Base-by-base conservation (phyloP, 2,329 filamentous ascomycete species). In the Diaporthe sp. region DNA sequence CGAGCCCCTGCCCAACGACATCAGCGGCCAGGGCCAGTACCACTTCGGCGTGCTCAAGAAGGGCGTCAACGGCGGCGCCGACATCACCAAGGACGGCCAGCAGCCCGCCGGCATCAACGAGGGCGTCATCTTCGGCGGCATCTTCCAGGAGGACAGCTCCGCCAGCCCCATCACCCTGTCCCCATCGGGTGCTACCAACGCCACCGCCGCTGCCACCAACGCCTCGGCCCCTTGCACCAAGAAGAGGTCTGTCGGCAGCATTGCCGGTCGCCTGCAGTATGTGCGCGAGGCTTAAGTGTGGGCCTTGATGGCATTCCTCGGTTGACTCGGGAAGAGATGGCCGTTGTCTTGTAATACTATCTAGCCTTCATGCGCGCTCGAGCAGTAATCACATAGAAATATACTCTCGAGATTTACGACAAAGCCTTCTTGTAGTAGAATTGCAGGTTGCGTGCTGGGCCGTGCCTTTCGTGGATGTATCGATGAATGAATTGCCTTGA, bases 11-110 rank as follows among this genome's bases (percentile, higher is more conserved):
- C 31, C 82, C 55, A 90, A 90, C 78, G 86, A 91, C 78, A 84
- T 91, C 73, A 85, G 86, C 55, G 91, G 91, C 7, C 86, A 88
- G 73, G 91, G 91, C 31, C 90, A 92, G 80, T 92, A 88, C 81
- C 91, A 93, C 80, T 88, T 92, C 71, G 91, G 91, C 49, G 80
- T 92, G 1, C 84, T 93, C 75, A 92, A 92, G 87, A 92, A 92
- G 85, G 87, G 89, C 8, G 85, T 88, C 65, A 85, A 88, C 72
- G 77, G 81, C 46, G 83, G 82, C 44, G 80, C 78, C 61, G 86
- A 90, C 78, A 84, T 90, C 53, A 85, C 84, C 60, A 86, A 86
- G 79, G 80, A 85, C 53, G 89, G 88, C 7, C 85, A 84, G 78
- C 89, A 91, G 80, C 83, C 85, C 76, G 78, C 82, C 13, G 85